Conservation (phyloP, 148 eudicot species). For the Amaranthus cruentus region DNA sequence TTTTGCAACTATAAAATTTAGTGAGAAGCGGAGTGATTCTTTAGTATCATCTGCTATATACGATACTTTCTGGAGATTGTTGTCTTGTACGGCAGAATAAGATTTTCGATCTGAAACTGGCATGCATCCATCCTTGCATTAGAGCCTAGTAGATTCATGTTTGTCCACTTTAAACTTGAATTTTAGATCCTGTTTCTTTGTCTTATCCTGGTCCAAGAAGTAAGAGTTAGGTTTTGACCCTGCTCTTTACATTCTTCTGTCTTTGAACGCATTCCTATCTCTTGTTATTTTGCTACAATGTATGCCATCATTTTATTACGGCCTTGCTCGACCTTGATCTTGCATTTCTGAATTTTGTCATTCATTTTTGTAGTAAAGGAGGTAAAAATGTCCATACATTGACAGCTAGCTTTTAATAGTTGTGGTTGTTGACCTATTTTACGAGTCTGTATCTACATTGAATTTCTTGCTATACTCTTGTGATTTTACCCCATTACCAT, state of each 20-base stretch:
- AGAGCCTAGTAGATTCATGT: not conserved
- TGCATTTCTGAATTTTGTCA: not conserved
- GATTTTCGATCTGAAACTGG: not conserved
- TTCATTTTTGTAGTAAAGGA: not conserved
- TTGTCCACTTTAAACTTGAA: not conserved
- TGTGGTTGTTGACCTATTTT: not conserved
- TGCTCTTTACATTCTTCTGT: not conserved
- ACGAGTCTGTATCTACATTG: not conserved
- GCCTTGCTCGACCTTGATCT: not conserved
- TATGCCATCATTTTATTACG: not conserved
- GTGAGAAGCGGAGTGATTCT: not conserved
- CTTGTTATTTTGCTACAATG: not conserved
- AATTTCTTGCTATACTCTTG: not conserved
- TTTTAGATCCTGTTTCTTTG: not conserved
- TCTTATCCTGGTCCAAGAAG: not conserved
- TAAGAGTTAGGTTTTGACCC: not conserved
- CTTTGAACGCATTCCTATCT: not conserved
- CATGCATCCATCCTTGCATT: not conserved
- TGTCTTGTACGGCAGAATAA: not conserved
- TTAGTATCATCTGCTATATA: not conserved
- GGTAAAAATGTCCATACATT: not conserved
- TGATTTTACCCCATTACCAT: not conserved
- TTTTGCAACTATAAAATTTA: not conserved
- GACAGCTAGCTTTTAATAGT: not conserved
- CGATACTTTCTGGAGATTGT: too few relatives aligned